phyloP scores from a whole-genome alignment of 2,329 filamentous ascomycete species.

The Diaporthe velutina region DNA sequence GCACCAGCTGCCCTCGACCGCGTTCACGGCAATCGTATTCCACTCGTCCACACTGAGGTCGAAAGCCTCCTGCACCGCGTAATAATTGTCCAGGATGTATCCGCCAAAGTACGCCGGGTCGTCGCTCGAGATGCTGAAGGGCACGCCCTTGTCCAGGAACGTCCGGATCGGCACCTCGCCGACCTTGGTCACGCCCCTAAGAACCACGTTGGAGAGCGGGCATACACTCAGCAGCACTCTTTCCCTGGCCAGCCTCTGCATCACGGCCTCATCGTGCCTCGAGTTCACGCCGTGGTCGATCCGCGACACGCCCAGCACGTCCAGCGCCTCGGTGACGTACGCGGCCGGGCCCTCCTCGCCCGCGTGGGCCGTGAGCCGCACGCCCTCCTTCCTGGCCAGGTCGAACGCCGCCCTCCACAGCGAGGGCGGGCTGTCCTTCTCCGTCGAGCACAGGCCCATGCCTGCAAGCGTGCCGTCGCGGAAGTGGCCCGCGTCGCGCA shows the following conservation, averaged over 20 bases:
- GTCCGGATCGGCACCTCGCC: slow-evolving; percentile 70
- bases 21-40: slow-evolving; percentile 71
- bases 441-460: slow-evolving; percentile 48
- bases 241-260: slow-evolving; percentile 68
- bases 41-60: slow-evolving; percentile 73
- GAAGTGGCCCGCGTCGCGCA: slow-evolving; percentile 58
- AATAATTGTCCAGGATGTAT: slow-evolving; percentile 82
- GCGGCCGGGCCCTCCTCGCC: slow-evolving; percentile 80
- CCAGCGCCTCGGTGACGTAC: slow-evolving; percentile 75
- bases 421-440: slow-evolving; percentile 57
- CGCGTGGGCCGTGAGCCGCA: slow-evolving; percentile 78
- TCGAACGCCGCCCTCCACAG: slow-evolving; percentile 73
- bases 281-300: slow-evolving; percentile 83
- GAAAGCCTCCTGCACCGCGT: slow-evolving; percentile 81
- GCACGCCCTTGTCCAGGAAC: slow-evolving; percentile 74
- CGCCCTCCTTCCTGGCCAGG: slow-evolving; percentile 63
- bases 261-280: slow-evolving; percentile 69
- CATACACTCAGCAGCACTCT: slow-evolving; percentile 77
- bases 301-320: slow-evolving; percentile 71
- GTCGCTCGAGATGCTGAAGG: slow-evolving; percentile 81
- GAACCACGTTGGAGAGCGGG: slow-evolving; percentile 78
- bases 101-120: slow-evolving; percentile 83
- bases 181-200: slow-evolving; percentile 67
- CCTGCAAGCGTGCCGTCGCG: slow-evolving; percentile 48
- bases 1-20: slow-evolving; percentile 80